Conservation (phyloP, 495 filamentous ascomycete genomes). For the Evernia prunastri region DNA sequence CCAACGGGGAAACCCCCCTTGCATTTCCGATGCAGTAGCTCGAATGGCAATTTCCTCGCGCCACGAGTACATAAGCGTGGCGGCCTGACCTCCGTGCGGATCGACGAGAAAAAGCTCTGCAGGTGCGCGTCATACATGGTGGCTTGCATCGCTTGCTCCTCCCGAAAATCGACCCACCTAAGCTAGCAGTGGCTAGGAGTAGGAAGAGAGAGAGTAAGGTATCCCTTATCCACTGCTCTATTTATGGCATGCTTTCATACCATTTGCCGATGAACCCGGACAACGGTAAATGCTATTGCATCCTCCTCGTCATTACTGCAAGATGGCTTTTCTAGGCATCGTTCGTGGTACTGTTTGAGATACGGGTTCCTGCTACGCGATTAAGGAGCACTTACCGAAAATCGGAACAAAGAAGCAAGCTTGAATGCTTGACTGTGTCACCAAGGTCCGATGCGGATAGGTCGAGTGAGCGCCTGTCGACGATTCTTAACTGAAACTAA, state of each 20-base stretch:
- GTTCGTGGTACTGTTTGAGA: not conserved
- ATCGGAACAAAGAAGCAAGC: no score
- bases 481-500: not conserved
- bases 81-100: not conserved
- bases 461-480: not conserved
- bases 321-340: not conserved
- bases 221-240: not conserved
- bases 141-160: not conserved
- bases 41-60: not conserved
- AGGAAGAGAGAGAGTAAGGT: not conserved
- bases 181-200: not conserved
- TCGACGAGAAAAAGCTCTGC: not conserved
- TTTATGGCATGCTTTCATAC: not conserved
- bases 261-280: not conserved
- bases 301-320: not conserved
- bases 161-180: not conserved
- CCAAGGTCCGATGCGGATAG: not conserved
- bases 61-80: not conserved
- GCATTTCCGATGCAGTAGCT: slow-evolving; percentile 3
- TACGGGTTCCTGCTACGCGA: no score
- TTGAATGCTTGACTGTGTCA: no score
- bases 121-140: not conserved
- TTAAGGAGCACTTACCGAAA: no score
- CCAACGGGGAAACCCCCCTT: not conserved
- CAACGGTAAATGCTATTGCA: not conserved